phyloP scores from a whole-genome alignment of 169 alveolate species.

The Hepatocystis sp. region DNA sequence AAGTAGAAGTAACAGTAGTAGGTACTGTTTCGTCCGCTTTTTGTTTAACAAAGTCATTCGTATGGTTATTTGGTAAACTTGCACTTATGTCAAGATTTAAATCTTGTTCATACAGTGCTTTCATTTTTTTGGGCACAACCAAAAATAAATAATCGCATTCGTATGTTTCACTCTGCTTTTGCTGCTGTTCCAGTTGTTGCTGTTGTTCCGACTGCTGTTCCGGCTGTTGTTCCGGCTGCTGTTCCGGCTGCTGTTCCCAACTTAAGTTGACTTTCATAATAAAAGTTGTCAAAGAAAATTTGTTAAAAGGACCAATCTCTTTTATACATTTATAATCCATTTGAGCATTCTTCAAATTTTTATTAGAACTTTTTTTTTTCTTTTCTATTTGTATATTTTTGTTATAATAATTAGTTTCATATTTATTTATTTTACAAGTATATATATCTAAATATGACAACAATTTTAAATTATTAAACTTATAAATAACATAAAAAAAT shows the following conservation, averaged over 20 bases:
- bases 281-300: slow-evolving; percentile 24
- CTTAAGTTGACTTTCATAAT: slow-evolving; percentile 17
- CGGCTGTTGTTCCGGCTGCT: background rate
- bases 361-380: too few relatives aligned
- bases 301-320: slow-evolving; percentile 9
- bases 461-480: slow-evolving; percentile 30
- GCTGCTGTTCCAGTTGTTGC: background rate
- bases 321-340: background rate
- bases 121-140: slow-evolving; percentile 20
- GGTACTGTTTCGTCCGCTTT: background rate
- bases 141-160: slow-evolving; percentile 29
- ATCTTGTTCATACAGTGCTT: background rate
- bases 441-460: slow-evolving; percentile 24
- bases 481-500: slow-evolving; percentile 31
- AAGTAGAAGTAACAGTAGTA: background rate
- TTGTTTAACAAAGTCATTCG: background rate
- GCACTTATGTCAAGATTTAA: slow-evolving; percentile 12
- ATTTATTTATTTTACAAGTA: slow-evolving; percentile 17
- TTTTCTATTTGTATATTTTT: slow-evolving; percentile 8
- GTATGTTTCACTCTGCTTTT: background rate
- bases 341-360: background rate
- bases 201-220: background rate
- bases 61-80: slow-evolving; percentile 5
- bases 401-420: background rate
- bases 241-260: background rate